Evolutionary conservation across 441 rosid species (phyloP).

Genomic region (Capsella rubella): DNA sequence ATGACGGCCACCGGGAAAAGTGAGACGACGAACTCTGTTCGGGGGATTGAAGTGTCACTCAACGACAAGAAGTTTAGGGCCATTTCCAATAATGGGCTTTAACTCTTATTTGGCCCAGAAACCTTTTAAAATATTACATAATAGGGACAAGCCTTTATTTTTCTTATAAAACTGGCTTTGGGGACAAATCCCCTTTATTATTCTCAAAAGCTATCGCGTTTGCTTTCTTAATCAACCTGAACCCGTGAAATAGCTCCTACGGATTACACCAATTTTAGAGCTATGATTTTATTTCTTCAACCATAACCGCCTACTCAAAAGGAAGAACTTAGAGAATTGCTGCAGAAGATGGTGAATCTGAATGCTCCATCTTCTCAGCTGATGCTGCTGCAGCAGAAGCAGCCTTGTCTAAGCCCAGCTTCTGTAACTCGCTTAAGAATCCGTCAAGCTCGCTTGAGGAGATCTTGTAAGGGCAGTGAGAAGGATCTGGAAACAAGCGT

Average conservation of each 20-base stretch:
- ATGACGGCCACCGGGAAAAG: conserved; percentile 13
- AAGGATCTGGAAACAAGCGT: conserved; percentile 76
- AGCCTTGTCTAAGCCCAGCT: conserved; percentile 71
- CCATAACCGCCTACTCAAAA: not conserved
- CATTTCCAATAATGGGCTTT: conserved; percentile 16
- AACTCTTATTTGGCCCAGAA: not conserved
- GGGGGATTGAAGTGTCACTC: not conserved
- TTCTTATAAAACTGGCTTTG: not conserved
- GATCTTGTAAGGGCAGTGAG: conserved; percentile 80
- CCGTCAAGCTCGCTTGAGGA: conserved; percentile 57
- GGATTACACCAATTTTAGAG: conserved; percentile 1
- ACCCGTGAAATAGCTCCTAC: not conserved
- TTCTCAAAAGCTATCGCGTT: not conserved
- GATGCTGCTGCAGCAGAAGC: conserved; percentile 74
- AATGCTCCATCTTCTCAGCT: conserved; percentile 55
- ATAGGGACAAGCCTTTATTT: not conserved
- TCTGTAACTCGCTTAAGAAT: conserved; percentile 68
- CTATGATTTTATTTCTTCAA: conserved; percentile 12
- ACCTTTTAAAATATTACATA: not conserved
- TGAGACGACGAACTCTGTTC: not conserved
- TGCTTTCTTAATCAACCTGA: not conserved
- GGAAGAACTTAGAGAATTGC: not conserved
- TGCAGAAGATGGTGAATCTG: conserved; percentile 8
- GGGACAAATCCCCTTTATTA: conserved; percentile 3
- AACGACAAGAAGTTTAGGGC: not conserved